Base-by-base conservation (phyloP, 345 rosid genomes). In the Acer negundo region DNA sequence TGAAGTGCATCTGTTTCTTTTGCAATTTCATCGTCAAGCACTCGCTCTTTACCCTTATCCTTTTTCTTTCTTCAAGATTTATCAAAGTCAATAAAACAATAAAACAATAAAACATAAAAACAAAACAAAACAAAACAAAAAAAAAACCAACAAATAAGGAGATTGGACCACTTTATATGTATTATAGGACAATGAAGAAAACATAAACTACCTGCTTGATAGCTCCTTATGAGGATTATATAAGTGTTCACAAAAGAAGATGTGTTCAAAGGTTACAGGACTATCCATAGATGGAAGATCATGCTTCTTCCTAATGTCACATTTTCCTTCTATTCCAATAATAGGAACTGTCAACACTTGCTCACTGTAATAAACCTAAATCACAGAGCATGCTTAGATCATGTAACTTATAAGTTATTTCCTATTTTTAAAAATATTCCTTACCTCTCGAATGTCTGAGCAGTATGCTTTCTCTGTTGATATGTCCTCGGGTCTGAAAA, bases 331-430 rank as follows among this genome's bases (percentile, higher is more conserved):
- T 69, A 95, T 61, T 66, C 74, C 79, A 71, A 59, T 86, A 49
- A 86, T 79, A 17, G 81, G 72, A 74, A 95, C 63, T 46, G 63
- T 47, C 23, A 53, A 44, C 53, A 79, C 83, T 70, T 84, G 87
- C 62, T 93, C 89, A 69, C 93, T 92, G 80, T 88, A 95, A 73
- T 89, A 93, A 23, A 95, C 79, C 99, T 95, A 87, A 67, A 68
- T 66, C 24, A 40, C 83, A 67, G 22, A 24, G 65, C 31, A 61
- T 35, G 23, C 71, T 6, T 49, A 80, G n/a, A 28, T 28, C 31
- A 28, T 28, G 31, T 3, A 28, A 28, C 4, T 28, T 28, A 3
- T 28, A 28, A 28, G 31, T 28, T 28, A 28, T 28, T 28, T 51
- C 19, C 6, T 13, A 28, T 28, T 51, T 51, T 15, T 3, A 15